Base-by-base conservation (phyloP, 2,329 filamentous ascomycete species). In the Fusarium robinianum region DNA sequence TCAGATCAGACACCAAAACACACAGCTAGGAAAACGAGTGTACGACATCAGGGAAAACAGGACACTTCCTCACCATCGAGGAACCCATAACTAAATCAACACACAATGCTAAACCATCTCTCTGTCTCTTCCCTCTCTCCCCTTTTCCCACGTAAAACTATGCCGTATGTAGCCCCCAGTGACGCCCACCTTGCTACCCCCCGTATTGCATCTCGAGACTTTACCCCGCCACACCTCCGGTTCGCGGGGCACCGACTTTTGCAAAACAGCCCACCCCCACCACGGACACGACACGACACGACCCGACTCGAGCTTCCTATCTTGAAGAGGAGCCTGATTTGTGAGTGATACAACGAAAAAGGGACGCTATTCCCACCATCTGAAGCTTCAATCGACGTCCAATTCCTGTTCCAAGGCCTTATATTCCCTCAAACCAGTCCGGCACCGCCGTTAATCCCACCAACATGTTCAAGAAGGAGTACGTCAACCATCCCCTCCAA, bases 391-490 rank as follows among this genome's bases (percentile, higher is more conserved):
- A n/a, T 31, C 8, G 5, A 17, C n/a, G 27, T 18, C 12, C 17
- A 14, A 8, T 27, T 32, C n/a, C 10, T 36, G 21, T 16, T 8
- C 22, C n/a, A 21, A 21, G n/a, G n/a, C n/a, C 15, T 24, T 26
- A 14, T 9, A 40, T 9, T 17, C 31, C 8, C 10, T n/a, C 10
- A 5, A 44, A 46, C 34, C 27, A 40, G 21, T 25, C 14, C 33
- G 35, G 41, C 16, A 50, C 36, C 36, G 49, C 42, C 46, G 38
- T 45, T n/a, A 6, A 43, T 51, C 30, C 53, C 55, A 56, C 40
- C 71, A 82, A 64, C 52, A 95, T 95, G 90, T 95, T 95, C 69
- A 95, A 95, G 68, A 95, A 94, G 78, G 89, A 95, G 90, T 94
- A 71, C 65, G 80, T 72, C 17, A 22, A 19, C 34, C 24, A 19